phyloP scores from a whole-genome alignment of 768 basidiomycete species.

The Lentinula edodes region DNA sequence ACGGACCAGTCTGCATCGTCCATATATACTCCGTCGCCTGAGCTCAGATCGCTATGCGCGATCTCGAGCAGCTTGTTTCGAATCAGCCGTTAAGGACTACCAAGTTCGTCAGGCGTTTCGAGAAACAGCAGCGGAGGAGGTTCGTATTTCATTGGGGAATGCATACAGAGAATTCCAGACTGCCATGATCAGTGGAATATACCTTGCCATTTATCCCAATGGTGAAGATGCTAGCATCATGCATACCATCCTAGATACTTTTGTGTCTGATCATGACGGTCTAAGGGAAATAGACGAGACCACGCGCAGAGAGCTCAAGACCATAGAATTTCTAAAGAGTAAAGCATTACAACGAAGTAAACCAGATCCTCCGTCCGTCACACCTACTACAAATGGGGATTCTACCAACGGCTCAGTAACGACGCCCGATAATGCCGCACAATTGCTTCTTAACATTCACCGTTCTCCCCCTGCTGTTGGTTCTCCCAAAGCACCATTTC shows the following conservation, averaged over 20 bases:
- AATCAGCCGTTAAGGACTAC: slow-evolving; percentile 85
- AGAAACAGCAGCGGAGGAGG: slow-evolving; percentile 54
- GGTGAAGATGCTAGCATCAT: slow-evolving; percentile 65
- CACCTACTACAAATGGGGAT: slow-evolving; percentile 18
- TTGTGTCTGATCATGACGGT: slow-evolving; percentile 62
- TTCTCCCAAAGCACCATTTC: slow-evolving; percentile 24
- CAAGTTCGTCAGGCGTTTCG: slow-evolving; percentile 69
- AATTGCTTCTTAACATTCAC: slow-evolving; percentile 44
- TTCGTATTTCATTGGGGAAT: slow-evolving; percentile 66
- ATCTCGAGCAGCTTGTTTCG: slow-evolving; percentile 84
- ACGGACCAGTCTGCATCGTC: slow-evolving; percentile 78
- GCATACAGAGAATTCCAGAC: slow-evolving; percentile 86
- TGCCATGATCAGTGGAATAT: slow-evolving; percentile 86
- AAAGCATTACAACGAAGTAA: slow-evolving; percentile 53
- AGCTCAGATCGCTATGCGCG: slow-evolving; percentile 75
- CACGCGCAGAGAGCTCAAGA: slow-evolving; percentile 75
- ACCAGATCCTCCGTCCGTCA: slow-evolving; percentile 18
- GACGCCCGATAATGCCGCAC: slow-evolving; percentile 39
- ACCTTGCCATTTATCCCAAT: slow-evolving; percentile 72
- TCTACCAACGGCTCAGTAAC: slow-evolving; percentile 14
- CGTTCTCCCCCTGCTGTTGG: slow-evolving; percentile 30
- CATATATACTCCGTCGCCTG: slow-evolving; percentile 78
- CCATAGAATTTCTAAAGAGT: slow-evolving; percentile 73
- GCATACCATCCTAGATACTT: slow-evolving; percentile 76
- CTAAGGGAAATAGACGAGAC: slow-evolving; percentile 76